phyloP scores from a whole-genome alignment of 805 yeast species.

The Jamesozyma jinghongensis region DNA sequence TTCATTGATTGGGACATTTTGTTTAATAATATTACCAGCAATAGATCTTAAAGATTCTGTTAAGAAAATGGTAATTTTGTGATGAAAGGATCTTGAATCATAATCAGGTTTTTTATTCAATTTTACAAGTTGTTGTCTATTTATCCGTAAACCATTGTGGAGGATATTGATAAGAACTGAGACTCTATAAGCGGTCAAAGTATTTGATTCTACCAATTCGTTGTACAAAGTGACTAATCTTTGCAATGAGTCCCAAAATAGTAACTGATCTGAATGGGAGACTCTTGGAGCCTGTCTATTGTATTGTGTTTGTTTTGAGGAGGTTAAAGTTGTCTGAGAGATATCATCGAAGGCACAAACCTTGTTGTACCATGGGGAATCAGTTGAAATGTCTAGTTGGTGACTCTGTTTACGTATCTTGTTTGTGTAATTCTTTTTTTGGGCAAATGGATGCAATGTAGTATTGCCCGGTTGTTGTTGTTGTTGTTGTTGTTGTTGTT shows the following conservation, averaged over 20 bases:
- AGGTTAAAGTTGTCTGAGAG: slow-evolving; percentile 10
- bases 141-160: slow-evolving; percentile 44
- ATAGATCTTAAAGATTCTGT: slow-evolving; percentile 40
- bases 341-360: slow-evolving; percentile 13
- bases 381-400: neutral
- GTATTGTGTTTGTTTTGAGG: slow-evolving; percentile 6
- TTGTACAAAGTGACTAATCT: slow-evolving; percentile 41
- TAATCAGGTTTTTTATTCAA: slow-evolving; percentile 47
- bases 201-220: slow-evolving; percentile 36
- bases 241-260: slow-evolving; percentile 42
- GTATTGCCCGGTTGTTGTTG: neutral
- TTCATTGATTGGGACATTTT: slow-evolving; percentile 34
- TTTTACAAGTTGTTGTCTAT: slow-evolving; percentile 41
- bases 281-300: neutral
- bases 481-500: neutral
- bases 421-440: neutral
- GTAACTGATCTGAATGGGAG: neutral
- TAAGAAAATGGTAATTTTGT: slow-evolving; percentile 38
- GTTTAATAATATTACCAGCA: slow-evolving; percentile 39
- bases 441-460: too few species aligned
- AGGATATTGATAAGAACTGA: slow-evolving; percentile 39
- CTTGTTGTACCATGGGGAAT: slow-evolving; percentile 10
- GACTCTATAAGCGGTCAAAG: slow-evolving; percentile 35
- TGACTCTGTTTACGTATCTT: neutral
- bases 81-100: slow-evolving; percentile 44